Evolutionary conservation across 2,329 filamentous ascomycete genomes (phyloP), one percentile per base, ranked within the genome.

Genomic region (Fusarium azukiicola): DNA sequence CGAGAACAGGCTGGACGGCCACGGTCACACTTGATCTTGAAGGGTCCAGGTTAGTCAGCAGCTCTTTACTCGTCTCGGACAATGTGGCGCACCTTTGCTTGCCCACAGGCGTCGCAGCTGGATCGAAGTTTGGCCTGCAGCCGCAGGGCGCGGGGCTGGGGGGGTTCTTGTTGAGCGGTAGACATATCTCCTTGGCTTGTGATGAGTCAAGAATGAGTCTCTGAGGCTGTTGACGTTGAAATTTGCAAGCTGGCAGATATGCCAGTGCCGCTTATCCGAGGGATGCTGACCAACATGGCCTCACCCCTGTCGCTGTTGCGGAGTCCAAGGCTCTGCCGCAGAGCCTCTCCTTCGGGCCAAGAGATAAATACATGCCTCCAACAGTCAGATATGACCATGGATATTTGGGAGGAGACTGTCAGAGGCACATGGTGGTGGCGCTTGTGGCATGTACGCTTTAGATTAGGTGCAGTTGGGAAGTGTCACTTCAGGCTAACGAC

Each of bases 51-150:
- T 40, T 23, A 58, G 36, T 58, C 21, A 40, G 54, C 54, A 19
- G 17, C 36, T 40, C 54, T 40, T 32, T 32, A n/a, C 36, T 19
- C 16, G 36, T 40, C 32, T 40, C 13, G 36, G 32, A n/a, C 19
- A 58, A 58, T 36, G 54, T 58, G 54, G 32, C 54, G 54, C 36
- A 58, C 54, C 54, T 58, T 58, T 58, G 36, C 54, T 6, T 40
- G 54, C 10, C 54, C 54, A n/a, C 54, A 58, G 9, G 36, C 36
- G 38, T 58, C 54, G 10, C 36, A 58, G 54, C 54, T 58, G 32
- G 54, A 58, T 14, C 36, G 21, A 40, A 58, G 36, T 40, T 17
- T 58, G 36, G 54, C 5, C 36, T 40, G 36, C 1, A 14, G 8
- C 9, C 21, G 8, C 16, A 36, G 36, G 54, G 9, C 21, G 38